phyloP scores from a whole-genome alignment of 345 rosid genomes.

The Punica granatum region DNA sequence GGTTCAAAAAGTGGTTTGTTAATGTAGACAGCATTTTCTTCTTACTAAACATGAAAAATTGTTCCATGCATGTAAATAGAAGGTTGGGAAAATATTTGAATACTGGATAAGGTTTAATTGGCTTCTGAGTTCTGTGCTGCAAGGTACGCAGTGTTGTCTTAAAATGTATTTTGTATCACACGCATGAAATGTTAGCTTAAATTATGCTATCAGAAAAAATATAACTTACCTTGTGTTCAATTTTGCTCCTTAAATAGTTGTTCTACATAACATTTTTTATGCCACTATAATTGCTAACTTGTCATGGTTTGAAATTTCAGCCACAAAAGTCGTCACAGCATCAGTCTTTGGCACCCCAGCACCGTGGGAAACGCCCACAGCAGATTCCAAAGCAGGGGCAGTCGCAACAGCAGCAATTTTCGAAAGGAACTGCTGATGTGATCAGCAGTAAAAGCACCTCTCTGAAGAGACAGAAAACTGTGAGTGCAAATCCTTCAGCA shows the following conservation, averaged over 20 bases:
- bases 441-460: slow-evolving; percentile 19
- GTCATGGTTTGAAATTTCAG: neutral
- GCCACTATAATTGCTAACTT: neutral
- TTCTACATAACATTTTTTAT: neutral
- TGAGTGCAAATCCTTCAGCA: slow-evolving; percentile 30
- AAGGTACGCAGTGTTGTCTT: too few relatives aligned
- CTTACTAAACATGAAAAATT: neutral
- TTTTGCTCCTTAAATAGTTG: too few relatives aligned
- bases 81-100: neutral
- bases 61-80: too few relatives aligned
- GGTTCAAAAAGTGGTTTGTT: neutral
- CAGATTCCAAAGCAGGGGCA: slow-evolving; percentile 19
- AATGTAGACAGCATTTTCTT: neutral
- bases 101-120: neutral
- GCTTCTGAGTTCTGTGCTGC: neutral
- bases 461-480: slow-evolving; percentile 31
- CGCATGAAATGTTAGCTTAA: too few relatives aligned
- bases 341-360: slow-evolving; percentile 19
- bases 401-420: slow-evolving; percentile 24
- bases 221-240: too few relatives aligned
- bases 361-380: slow-evolving; percentile 19
- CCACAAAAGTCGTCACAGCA: slow-evolving; percentile 4
- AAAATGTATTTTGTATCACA: too few relatives aligned
- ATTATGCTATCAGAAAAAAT: too few relatives aligned
- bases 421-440: slow-evolving; percentile 21